Base-by-base conservation (phyloP, 2,329 filamentous ascomycete species). In the Cladosporium sp. region DNA sequence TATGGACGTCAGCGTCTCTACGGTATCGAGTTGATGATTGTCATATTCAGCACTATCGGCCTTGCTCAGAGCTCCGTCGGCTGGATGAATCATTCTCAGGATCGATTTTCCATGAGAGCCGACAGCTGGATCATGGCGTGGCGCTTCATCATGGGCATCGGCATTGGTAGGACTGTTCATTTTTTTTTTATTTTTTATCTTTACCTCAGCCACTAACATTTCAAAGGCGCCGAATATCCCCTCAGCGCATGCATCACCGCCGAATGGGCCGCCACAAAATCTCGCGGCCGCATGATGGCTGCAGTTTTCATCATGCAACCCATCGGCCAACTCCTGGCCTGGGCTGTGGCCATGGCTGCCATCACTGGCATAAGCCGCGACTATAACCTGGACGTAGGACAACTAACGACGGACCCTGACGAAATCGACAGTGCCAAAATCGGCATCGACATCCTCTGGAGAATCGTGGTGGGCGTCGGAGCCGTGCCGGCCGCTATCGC, bases 301-400 rank as follows among this genome's bases (percentile, higher is more conserved):
- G 65, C 65, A 47, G 68, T 73, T 1, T 73, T 73, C 55, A 63
- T 71, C 34, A 70, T 71, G 50, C 70, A 73, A 42, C 69, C 69
- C 3, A 56, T 73, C 15, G 70, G 70, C 4, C 70, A 72, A 54
- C 63, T 73, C 2, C 64, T 57, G 29, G 57, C 57, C 2, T 56
- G 59, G 41, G 51, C 51, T 5, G 54, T 55, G 17, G 56, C 52
- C 9, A 49, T 62, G 20, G 51, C 52, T 22, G 54, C 56, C 4
- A 50, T 54, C 5, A 18, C 45, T 19, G 47, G 58, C 62, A 61
- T 47, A 12, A 42, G n/a, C 63, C 40, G 15, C 64, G 34, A 51
- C 18, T 51, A 51, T 24, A 40, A 51, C 11, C 11, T 51, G 6
- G 40, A 43, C 9, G 48, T 51, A 11, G 48, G 48, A 6, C 3